Evolutionary conservation across 441 rosid genomes (phyloP).

Genomic region (Pelargonium citronellum): DNA sequence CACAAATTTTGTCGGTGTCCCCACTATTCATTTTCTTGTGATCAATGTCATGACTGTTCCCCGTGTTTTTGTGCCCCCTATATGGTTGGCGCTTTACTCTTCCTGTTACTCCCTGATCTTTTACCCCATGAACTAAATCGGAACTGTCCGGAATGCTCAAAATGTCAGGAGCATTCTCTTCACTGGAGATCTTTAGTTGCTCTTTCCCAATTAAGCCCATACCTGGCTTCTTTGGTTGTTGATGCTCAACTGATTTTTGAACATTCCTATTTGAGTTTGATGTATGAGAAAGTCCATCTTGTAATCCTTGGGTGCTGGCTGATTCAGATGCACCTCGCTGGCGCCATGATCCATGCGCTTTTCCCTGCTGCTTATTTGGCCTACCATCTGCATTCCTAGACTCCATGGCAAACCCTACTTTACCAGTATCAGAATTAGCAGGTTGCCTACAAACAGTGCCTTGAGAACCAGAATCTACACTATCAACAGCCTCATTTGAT

Average conservation of each 20-base stretch:
- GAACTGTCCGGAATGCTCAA: constrained; percentile 47
- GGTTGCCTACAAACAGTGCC: constrained; percentile 37
- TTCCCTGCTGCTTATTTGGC: constrained; percentile 52
- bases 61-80: constrained; percentile 48
- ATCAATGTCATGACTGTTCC: constrained; percentile 43
- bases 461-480: constrained; percentile 32
- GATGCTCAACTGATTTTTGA: constrained; percentile 40
- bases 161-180: constrained; percentile 48
- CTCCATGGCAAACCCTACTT: constrained; percentile 34
- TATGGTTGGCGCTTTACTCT: constrained; percentile 55
- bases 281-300: constrained; percentile 27
- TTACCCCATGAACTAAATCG: constrained; percentile 33
- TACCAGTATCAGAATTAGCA: constrained; percentile 33
- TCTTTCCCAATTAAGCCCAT: constrained; percentile 33
- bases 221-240: constrained; percentile 35
- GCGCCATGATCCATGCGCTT: constrained; percentile 67
- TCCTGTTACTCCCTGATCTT: constrained; percentile 45
- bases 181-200: constrained; percentile 41
- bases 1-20: constrained; percentile 36
- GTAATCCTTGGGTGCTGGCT: constrained; percentile 27
- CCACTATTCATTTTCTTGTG: constrained; percentile 42
- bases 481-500: constrained; percentile 35
- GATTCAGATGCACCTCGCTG: constrained; percentile 52
- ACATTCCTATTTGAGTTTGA: constrained; percentile 34
- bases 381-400: constrained; percentile 48